phyloP scores from a whole-genome alignment of 495 filamentous ascomycete species.

The Penicillium pancosmium region DNA sequence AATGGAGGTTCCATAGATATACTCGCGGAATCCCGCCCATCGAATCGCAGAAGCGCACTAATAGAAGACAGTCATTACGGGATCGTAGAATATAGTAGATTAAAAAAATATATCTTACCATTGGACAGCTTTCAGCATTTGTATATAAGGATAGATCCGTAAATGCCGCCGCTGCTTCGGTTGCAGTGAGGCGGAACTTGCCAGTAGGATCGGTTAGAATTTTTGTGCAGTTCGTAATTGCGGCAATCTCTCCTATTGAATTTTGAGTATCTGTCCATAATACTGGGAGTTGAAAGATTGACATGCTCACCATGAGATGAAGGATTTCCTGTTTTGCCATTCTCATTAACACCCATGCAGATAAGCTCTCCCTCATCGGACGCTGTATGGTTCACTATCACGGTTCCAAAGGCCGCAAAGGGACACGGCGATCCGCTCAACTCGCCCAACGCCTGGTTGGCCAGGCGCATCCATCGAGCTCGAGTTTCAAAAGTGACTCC shows the following conservation, averaged over 20 bases:
- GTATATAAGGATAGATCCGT: constrained; percentile 54
- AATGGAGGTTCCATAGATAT: constrained; percentile 56
- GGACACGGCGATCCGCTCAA: constrained; percentile 46
- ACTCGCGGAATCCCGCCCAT: constrained; percentile 57
- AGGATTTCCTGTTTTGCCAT: constrained; percentile 45
- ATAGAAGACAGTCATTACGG: too few species aligned
- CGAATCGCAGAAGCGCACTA: constrained; percentile 58
- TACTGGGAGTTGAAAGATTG: not conserved
- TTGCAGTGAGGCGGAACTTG: constrained; percentile 40
- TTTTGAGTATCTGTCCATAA: not conserved
- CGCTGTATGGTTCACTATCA: constrained; percentile 57
- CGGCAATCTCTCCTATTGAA: constrained; percentile 51
- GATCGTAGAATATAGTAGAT: too few species aligned
- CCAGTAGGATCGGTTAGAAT: constrained; percentile 49
- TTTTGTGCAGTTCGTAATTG: constrained; percentile 53
- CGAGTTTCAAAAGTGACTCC: constrained; percentile 34
- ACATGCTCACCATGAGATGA: constrained; percentile 48
- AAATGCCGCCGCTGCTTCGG: constrained; percentile 46
- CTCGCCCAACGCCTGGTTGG: constrained; percentile 44
- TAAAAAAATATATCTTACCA: constrained; percentile 30
- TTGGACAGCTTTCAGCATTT: constrained; percentile 59
- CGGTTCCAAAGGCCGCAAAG: constrained; percentile 52
- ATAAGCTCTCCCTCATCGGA: constrained; percentile 43
- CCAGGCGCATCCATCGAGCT: constrained; percentile 52
- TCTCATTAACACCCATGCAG: constrained; percentile 47